phyloP scores from a whole-genome alignment of 2,329 filamentous ascomycete species.

The Alternaria sp. region DNA sequence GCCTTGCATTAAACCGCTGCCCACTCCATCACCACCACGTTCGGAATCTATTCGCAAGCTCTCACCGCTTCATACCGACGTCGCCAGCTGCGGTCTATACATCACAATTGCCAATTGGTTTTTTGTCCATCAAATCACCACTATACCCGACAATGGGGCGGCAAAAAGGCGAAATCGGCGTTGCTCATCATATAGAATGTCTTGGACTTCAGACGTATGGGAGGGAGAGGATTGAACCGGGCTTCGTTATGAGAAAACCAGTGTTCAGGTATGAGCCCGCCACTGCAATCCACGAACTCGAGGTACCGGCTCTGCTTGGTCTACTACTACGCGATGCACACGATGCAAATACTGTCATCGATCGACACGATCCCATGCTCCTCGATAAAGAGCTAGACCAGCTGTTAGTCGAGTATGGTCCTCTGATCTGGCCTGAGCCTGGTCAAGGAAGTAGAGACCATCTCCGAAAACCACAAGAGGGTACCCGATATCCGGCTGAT shows the following conservation, averaged over 20 bases:
- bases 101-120: neutral
- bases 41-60: neutral
- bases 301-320: constrained; percentile 15
- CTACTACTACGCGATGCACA: constrained; percentile 10
- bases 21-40: neutral
- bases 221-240: neutral
- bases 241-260: neutral
- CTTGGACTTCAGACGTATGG: neutral
- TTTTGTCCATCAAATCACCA: neutral
- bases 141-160: neutral
- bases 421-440: constrained; percentile 19
- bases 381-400: constrained; percentile 20
- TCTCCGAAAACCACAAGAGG: constrained; percentile 11
- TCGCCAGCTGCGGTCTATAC: neutral
- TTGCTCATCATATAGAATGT: neutral
- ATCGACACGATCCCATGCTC: constrained; percentile 10
- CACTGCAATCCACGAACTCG: constrained; percentile 9
- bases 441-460: constrained; percentile 9
- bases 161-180: neutral
- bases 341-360: constrained; percentile 7
- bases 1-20: neutral
- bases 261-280: constrained; percentile 5
- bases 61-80: neutral
- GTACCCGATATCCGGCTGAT: constrained; percentile 8
- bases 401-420: constrained; percentile 14